Evolutionary conservation across 2,329 filamentous ascomycete genomes (phyloP).

Genomic region (Leptographium wingfieldii): DNA sequence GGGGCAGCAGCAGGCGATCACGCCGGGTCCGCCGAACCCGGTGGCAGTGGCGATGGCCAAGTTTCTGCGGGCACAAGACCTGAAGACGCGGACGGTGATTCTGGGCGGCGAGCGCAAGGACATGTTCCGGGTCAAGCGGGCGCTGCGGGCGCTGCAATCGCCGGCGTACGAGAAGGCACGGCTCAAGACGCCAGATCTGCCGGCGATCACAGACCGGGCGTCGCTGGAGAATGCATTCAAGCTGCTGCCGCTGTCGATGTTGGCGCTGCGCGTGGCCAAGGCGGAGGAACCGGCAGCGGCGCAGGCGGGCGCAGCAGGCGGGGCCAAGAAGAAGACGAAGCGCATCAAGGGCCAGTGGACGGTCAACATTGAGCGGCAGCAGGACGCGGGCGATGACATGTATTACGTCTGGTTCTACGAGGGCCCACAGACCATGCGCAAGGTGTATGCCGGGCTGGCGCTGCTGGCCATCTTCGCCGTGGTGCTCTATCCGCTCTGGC

Average conservation of each 20-base stretch:
- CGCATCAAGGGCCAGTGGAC: conserved; percentile 93
- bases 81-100: conserved; percentile 85
- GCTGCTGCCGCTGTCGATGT: conserved; percentile 83
- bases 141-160: conserved; percentile 78
- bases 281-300: conserved; percentile 40
- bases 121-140: conserved; percentile 97
- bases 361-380: conserved; percentile 89
- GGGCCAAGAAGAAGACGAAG: conserved; percentile 60
- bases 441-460: conserved; percentile 77
- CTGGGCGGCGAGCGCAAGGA: conserved; percentile 94
- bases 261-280: conserved; percentile 82
- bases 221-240: conserved; percentile 87
- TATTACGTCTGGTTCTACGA: conserved; percentile 98
- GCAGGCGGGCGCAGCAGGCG: conserved; percentile 9
- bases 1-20: conserved; percentile 52
- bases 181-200: conserved; percentile 80
- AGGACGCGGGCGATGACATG: conserved; percentile 74
- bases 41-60: conserved; percentile 79
- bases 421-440: conserved; percentile 84
- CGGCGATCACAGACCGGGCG: conserved; percentile 74
- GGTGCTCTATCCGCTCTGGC: conserved; percentile 95
- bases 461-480: conserved; percentile 74
- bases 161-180: conserved; percentile 81
- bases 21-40: conserved; percentile 73
- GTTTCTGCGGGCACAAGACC: conserved; percentile 69